Evolutionary conservation across 2,329 filamentous ascomycete species (phyloP), one percentile per base, ranked within the genome.

Genomic region (Lojkania enalia): DNA sequence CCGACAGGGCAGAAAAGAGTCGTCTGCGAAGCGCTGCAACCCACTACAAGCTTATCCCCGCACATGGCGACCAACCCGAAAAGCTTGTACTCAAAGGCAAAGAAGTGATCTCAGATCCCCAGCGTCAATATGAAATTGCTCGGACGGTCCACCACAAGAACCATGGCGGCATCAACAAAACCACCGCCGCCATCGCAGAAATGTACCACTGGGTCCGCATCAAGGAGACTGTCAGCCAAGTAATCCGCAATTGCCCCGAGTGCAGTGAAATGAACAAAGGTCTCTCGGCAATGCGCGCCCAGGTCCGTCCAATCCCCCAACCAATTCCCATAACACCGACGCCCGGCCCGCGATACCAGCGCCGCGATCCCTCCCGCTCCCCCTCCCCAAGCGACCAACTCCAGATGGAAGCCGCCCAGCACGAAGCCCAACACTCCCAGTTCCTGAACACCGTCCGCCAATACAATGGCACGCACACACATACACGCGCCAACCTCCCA

Each of bases 151-250:
- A 99, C 71, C 77, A 83, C 41, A 72, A 77, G 45, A 80, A 85
- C 31, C 94, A 99, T 65, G 90, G 87, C 5, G 94, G 94, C 39
- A 97, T 97, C 77, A 99, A 99, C 77, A 96, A 96, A 75, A 97
- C 92, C 0, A 97, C 92, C 1, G 91, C 92, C 15, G 87, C 85
- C 15, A 96, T 99, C 61, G 90, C 92, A 9, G 89, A 96, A 66
- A 87, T 86, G 63, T 96, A 92, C 67, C 94, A 97, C 72, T 99
- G 94, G 94, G 91, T 95, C 36, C 83, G 92, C 49, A 97, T 97
- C 74, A 99, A 97, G 70, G 91, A 96, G 72, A 97, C 92, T 1
- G 94, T 96, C 50, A 94, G 87, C 66, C 85, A 92, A 66, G 91
- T 96, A 58, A 96, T 97, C 71, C 86, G 88, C 59, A 92, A 94